Conservation (phyloP, 805 yeast genomes). For the Wickerhamiella musiphila region DNA sequence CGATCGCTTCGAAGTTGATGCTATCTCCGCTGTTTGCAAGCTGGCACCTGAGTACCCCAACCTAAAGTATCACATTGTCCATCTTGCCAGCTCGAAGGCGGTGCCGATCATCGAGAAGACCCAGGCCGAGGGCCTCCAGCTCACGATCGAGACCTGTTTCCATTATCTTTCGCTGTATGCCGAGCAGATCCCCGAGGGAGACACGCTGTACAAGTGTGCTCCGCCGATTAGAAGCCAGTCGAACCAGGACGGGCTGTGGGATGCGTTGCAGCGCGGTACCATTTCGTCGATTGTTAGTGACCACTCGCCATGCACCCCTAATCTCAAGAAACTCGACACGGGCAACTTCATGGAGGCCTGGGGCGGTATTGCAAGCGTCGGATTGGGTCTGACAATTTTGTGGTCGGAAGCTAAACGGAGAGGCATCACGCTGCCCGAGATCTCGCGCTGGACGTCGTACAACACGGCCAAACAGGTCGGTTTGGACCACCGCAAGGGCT, state of each 20-base stretch:
- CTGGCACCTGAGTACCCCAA: slow-evolving; percentile 31
- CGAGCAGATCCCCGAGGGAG: slow-evolving; percentile 56
- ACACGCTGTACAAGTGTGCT: slow-evolving; percentile 83
- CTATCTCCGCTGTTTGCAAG: slow-evolving; percentile 51
- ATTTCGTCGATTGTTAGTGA: slow-evolving; percentile 82
- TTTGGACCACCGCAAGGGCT: slow-evolving; percentile 54
- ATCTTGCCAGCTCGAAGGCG: slow-evolving; percentile 71
- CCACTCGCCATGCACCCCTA: slow-evolving; percentile 93
- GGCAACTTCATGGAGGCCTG: slow-evolving; percentile 89
- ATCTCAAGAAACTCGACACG: slow-evolving; percentile 57
- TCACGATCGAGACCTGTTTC: slow-evolving; percentile 87
- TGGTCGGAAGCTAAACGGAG: slow-evolving; percentile 44
- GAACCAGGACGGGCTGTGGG: slow-evolving; percentile 62
- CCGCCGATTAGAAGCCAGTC: slow-evolving; percentile 75
- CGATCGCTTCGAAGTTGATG: slow-evolving; percentile 70
- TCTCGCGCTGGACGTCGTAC: slow-evolving; percentile 60
- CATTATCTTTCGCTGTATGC: slow-evolving; percentile 68
- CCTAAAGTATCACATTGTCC: slow-evolving; percentile 62
- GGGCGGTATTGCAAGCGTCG: slow-evolving; percentile 94
- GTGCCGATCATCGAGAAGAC: slow-evolving; percentile 57
- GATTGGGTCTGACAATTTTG: slow-evolving; percentile 69
- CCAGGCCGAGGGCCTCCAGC: slow-evolving; percentile 24
- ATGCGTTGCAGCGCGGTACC: slow-evolving; percentile 44
- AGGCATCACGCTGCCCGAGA: slow-evolving; percentile 36
- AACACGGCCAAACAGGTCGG: slow-evolving; percentile 83